phyloP scores from a whole-genome alignment of 164 flowering plant species.

The Amborella trichopoda region DNA sequence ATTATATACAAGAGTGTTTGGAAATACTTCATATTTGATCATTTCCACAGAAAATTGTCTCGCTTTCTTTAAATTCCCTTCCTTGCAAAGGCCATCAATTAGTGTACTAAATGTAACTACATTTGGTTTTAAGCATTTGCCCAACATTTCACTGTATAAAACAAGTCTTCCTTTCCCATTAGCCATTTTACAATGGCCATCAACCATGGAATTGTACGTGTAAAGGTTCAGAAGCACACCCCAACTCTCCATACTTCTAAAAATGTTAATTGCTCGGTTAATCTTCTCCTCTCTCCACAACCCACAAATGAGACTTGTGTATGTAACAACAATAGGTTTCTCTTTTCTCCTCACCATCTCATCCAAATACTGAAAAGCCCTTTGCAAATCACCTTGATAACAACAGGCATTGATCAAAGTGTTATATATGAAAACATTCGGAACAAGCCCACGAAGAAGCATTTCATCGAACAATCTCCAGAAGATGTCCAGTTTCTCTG shows the following conservation, averaged over 20 bases:
- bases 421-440: conserved; percentile 47
- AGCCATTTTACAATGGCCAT: conserved; percentile 47
- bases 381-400: conserved; percentile 21
- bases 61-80: conserved; percentile 33
- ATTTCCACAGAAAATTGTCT: conserved; percentile 28
- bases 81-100: conserved; percentile 44
- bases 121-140: no score
- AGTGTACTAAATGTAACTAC: conserved; percentile 46
- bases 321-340: conserved; percentile 45
- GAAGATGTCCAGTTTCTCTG: conserved; percentile 28
- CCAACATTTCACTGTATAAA: no score
- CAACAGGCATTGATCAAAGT: conserved; percentile 53
- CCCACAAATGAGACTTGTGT: conserved; percentile 46
- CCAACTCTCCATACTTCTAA: conserved; percentile 28
- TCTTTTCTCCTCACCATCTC: conserved; percentile 44
- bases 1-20: conserved; percentile 46
- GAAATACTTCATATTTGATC: conserved; percentile 38
- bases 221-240: conserved; percentile 45
- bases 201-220: conserved; percentile 38
- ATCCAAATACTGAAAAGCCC: conserved; percentile 29
- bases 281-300: conserved; percentile 33
- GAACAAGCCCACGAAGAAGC: conserved; percentile 26
- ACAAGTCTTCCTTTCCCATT: no score
- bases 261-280: conserved; percentile 32
- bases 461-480: conserved; percentile 42